Conservation (phyloP, 2,329 filamentous ascomycete genomes). For the Fusarium torulosum region DNA sequence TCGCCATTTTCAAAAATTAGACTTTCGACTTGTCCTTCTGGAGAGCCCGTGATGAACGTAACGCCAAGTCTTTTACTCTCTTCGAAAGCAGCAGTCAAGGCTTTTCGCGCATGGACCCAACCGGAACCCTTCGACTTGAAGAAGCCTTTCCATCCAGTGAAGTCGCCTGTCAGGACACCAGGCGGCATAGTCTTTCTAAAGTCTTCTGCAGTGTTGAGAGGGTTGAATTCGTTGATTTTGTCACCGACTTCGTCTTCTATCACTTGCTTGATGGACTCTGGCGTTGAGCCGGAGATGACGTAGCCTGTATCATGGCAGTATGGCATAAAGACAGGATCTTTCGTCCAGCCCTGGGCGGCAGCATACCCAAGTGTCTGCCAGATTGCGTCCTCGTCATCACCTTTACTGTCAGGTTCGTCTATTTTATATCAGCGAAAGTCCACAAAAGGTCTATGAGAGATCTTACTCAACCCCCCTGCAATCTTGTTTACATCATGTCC, state of each 20-base stretch:
- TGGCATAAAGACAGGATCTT: conserved; percentile 22
- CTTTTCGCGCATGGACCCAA: conserved; percentile 37
- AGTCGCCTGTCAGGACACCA: conserved; percentile 25
- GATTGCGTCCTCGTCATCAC: conserved; percentile 2
- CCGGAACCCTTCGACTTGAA: conserved; percentile 25
- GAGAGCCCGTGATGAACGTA: conserved; percentile 25
- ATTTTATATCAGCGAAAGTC: not conserved
- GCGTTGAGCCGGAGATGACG: conserved; percentile 24
- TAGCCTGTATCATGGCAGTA: conserved; percentile 35
- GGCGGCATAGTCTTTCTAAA: conserved; percentile 31
- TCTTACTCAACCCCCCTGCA: conserved; percentile 8
- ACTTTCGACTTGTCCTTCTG: conserved; percentile 2
- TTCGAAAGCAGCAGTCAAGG: conserved; percentile 27
- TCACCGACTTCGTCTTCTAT: conserved; percentile 28
- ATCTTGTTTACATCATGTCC: conserved; percentile 40
- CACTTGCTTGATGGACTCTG: conserved; percentile 19
- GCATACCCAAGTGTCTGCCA: conserved; percentile 16
- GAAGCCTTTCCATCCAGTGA: conserved; percentile 32
- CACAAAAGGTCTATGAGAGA: not conserved
- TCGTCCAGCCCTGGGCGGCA: conserved; percentile 24
- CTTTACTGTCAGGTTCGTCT: conserved; percentile 18
- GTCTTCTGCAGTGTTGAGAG: conserved; percentile 22
- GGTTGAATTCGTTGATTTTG: conserved; percentile 16
- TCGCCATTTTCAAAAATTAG: conserved; percentile 19
- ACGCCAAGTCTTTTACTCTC: conserved; percentile 28